phyloP scores from a whole-genome alignment of 2,329 filamentous ascomycete species.

The Phyllosticta ampelicida region DNA sequence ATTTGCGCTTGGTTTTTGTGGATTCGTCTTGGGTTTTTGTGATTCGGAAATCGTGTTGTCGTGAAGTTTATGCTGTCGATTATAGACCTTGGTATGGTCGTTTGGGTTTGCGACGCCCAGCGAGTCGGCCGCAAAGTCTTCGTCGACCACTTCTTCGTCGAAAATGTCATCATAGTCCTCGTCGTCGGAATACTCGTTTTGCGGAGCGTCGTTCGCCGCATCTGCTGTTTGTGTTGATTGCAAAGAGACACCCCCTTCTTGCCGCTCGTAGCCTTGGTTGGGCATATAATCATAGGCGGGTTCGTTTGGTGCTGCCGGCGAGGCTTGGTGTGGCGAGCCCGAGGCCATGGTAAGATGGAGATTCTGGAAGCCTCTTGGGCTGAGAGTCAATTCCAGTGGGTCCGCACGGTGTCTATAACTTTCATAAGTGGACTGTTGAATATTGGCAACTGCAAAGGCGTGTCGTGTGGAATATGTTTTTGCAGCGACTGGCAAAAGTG shows the following conservation, averaged over 20 bases:
- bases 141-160: conserved; percentile 46
- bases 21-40: conserved; percentile 59
- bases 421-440: background rate
- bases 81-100: conserved; percentile 79
- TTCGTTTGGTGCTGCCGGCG: conserved; percentile 5
- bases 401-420: no score
- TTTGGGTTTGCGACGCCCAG: conserved; percentile 46
- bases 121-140: conserved; percentile 45
- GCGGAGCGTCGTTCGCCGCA: background rate
- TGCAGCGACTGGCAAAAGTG: background rate
- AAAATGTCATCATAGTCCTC: conserved; percentile 53
- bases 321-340: background rate
- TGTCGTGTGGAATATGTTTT: background rate
- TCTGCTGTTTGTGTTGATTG: background rate
- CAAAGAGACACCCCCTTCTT: conserved; percentile 4
- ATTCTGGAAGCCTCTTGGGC: background rate
- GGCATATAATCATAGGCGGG: conserved; percentile 7
- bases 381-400: background rate
- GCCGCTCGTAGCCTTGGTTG: conserved; percentile 7
- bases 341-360: background rate
- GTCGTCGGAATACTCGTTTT: conserved; percentile 25
- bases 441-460: background rate
- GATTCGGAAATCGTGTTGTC: conserved; percentile 39
- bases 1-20: conserved; percentile 70
- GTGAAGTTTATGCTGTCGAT: conserved; percentile 64